Base-by-base conservation (phyloP, 2,329 filamentous ascomycete genomes). In the Ascochyta rabiei region DNA sequence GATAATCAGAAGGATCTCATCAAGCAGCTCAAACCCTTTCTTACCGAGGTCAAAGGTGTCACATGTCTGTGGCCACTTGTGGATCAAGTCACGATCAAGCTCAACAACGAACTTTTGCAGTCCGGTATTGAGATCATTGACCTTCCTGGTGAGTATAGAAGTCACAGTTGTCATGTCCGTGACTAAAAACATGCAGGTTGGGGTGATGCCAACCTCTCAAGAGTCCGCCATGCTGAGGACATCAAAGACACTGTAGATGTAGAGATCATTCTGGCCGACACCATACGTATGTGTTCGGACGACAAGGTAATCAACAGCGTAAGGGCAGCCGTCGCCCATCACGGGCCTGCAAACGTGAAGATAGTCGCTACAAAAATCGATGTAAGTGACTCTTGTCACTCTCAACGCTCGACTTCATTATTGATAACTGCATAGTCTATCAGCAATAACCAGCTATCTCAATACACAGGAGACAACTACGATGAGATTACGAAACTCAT, bases 281-380 rank as follows among this genome's bases (percentile, higher is more conserved):
- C 63, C 0, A 48, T 59, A 26, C 58, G 65, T 5, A 63, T 68
- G 7, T 34, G 34, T 0, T 53, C 58, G 4, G 62, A 68, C 15
- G 58, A 68, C 16, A 45, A 46, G 13, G 48, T 63, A 1, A 66
- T 68, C 6, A 64, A 47, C 15, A 62, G 23, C 16, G 52, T 50
- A 2, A 34, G 60, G n/a, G 48, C 51, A 3, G 64, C 52, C 4
- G 21, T 60, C 1, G 12, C 41, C 1, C 45, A 56, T 38, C 65
- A 60, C 38, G 63, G 67, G 1, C 23, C 48, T 9, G 21, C 40
- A 0, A 61, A 60, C 2, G 65, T 69, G 10, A 68, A 62, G 28
- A 16, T 68, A 0, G 52, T 68, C 0, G 57, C 63, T 0, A 69
- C 67, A 0, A 68, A 69, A 43, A 66, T 68, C 23, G 67, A 69